Evolutionary conservation across 2,329 filamentous ascomycete genomes (phyloP).

Genomic region (Aspergillus latus): DNA sequence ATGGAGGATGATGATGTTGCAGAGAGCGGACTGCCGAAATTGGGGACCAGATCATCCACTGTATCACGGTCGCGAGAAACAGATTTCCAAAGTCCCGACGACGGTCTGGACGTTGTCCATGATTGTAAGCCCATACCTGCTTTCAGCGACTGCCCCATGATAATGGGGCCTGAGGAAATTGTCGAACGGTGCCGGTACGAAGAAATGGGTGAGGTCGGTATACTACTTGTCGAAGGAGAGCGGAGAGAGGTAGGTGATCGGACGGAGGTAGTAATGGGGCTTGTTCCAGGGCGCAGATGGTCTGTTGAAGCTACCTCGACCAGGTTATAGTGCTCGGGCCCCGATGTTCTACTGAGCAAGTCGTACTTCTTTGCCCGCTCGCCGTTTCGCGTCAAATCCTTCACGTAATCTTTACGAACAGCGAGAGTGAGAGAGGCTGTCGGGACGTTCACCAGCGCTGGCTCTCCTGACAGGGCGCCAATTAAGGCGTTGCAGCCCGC

Average conservation of each 20-base stretch:
- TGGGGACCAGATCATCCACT: slow-evolving; percentile 38
- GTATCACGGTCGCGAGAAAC: slow-evolving; percentile 22
- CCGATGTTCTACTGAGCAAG: slow-evolving; percentile 16
- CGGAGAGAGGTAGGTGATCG: slow-evolving; percentile 23
- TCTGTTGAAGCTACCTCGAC: slow-evolving; percentile 61
- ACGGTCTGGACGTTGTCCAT: slow-evolving; percentile 27
- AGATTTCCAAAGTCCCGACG: slow-evolving; percentile 40
- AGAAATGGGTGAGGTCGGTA: slow-evolving; percentile 26
- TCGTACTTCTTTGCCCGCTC: slow-evolving; percentile 11
- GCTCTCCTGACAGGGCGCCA: slow-evolving; percentile 85
- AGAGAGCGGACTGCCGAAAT: slow-evolving; percentile 34
- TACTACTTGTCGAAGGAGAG: slow-evolving; percentile 23
- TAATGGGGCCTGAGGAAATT: slow-evolving; percentile 28
- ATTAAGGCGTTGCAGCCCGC: slow-evolving; percentile 96
- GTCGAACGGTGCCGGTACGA: slow-evolving; percentile 36
- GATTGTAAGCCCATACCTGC: slow-evolving; percentile 18
- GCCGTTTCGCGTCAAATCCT: slow-evolving; percentile 13
- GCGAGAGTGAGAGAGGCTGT: slow-evolving; percentile 93
- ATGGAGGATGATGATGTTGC: slow-evolving; percentile 11
- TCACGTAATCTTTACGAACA: slow-evolving; percentile 53
- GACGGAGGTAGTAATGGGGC: slow-evolving; percentile 21
- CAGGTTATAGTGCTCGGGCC: slow-evolving; percentile 59
- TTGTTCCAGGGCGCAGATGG: slow-evolving; percentile 55
- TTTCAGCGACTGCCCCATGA: slow-evolving; percentile 24
- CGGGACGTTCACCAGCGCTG: slow-evolving; percentile 84